Evolutionary conservation across 495 filamentous ascomycete species (phyloP).

Genomic region (Penicillium desertorum): DNA sequence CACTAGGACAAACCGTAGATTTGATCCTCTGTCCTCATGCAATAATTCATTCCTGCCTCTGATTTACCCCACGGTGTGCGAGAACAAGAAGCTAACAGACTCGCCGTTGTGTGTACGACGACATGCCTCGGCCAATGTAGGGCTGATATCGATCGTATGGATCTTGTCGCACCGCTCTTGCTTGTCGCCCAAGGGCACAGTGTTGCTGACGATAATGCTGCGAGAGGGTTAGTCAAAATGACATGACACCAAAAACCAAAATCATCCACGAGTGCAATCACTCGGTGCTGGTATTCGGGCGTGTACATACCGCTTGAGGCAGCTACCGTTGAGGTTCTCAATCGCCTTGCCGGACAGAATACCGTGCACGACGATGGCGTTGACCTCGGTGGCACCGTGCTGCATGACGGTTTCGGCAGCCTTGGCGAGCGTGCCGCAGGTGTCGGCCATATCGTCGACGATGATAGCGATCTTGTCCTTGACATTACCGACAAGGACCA

Average conservation of each 20-base stretch:
- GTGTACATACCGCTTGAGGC: slow-evolving; percentile 43
- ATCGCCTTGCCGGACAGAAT: slow-evolving; percentile 92
- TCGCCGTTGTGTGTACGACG: slow-evolving; percentile 94
- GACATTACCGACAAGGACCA: slow-evolving; percentile 77
- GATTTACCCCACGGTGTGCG: slow-evolving; percentile 59
- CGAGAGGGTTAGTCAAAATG: slow-evolving; percentile 13
- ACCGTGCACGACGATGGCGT: slow-evolving; percentile 95
- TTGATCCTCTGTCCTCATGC: slow-evolving; percentile 4
- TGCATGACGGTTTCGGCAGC: slow-evolving; percentile 89
- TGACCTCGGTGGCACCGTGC: slow-evolving; percentile 81
- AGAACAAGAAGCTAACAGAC: slow-evolving; percentile 92
- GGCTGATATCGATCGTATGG: slow-evolving; percentile 89
- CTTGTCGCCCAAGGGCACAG: slow-evolving; percentile 82
- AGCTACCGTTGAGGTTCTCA: slow-evolving; percentile 81
- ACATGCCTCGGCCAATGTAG: slow-evolving; percentile 69
- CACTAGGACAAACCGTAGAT: slow-evolving; percentile 7
- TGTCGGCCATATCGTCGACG: slow-evolving; percentile 85
- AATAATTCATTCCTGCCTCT: slow-evolving; percentile 30
- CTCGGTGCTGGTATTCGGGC: not conserved
- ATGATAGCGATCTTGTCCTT: slow-evolving; percentile 67
- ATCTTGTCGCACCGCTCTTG: slow-evolving; percentile 73
- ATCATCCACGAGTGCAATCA: not conserved
- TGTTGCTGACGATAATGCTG: slow-evolving; percentile 91
- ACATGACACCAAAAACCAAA: no score
- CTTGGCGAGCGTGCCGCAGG: slow-evolving; percentile 91